Evolutionary conservation across 805 yeast species (phyloP), one percentile per base, ranked within the genome.

Genomic region (Pichia californica): DNA sequence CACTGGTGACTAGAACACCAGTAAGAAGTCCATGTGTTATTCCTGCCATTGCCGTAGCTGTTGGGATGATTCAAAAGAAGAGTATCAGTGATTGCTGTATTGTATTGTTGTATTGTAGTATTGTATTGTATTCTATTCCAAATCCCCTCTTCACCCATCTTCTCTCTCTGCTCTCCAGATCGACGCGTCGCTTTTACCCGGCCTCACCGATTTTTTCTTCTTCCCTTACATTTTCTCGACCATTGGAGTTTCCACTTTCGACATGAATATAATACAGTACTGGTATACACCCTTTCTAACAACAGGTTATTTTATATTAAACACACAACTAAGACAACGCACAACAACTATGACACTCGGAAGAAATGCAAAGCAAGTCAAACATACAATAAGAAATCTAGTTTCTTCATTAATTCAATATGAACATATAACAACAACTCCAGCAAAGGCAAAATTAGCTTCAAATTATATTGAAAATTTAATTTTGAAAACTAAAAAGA

Each of bases 381-480:
- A 69, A 41, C 77, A 81, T 25, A 67, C 81, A 41, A 58, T 83
- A 56, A 71, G 79, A 52, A 83, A 84, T 57, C 64, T 83, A 55
- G 85, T 77, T 18, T 70, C 85, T 2, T 79, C 84, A 11, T 62
- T 84, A 30, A 68, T 84, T 29, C 81, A 81, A 60, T 77, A 83
- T 53, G 93, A 83, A 53, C 71, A 82, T 16, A 76, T 84, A 43
- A 71, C 77, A 6, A 83, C 93, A 0, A 84, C 94, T 1, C 76
- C 74, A 49, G 83, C 86, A 23, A 83, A 82, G 61, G 89, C 91
- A 38, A 81, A 79, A 59, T 79, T 78, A 47, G 76, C 88, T 0
- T 83, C 79, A 46, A 68, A 76, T 28, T 59, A 73, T 31, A 79
- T 82, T 2, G 91, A 85, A 50, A 74, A 73, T 47, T 58, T 83